Base-by-base conservation (phyloP, 108 stramenopile species). In the Nannochloropsis salina region DNA sequence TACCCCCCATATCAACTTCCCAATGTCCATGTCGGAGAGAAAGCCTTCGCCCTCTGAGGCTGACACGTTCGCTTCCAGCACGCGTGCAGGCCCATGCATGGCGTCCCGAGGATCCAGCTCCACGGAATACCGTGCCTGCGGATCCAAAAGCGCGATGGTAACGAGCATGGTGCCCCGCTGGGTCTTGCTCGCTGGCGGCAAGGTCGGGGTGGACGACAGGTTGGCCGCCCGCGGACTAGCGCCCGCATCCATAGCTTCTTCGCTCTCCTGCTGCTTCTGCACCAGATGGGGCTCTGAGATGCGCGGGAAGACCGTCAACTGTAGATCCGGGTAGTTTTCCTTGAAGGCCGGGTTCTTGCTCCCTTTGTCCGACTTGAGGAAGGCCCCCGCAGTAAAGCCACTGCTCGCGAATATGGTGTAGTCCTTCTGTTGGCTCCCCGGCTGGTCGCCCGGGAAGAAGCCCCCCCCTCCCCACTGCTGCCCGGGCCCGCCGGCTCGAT, bases 261-360 rank as follows among this genome's bases (percentile, higher is more conserved):
- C 21, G 12, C 21, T 15, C 31, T 81, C n/a, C 18, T 81, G 80
- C 80, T 81, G 80, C 21, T 15, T 11, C 40, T 20, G 22, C 22
- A 81, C 40, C 3, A 31, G 18, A 74, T 74, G 61, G n/a, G 61
- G 61, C 61, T 74, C 61, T 74, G 61, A n/a, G 20, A 74, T 8
- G 40, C 84, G 84, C 1, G 89, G 89, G 85, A 89, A 89, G 80
- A 88, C 89, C n/a, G 89, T 89, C 9, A 88, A 21, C 86, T 88
- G 83, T 44, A 89, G 83, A 45, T 89, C 89, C 21, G 89, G 89
- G 8, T 44, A 87, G 18, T 84, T 45, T 9, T 5, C 11, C 40
- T 84, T 82, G 8, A 43, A 44, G 31, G 9, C 80, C 20, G 88
- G 20, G 9, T 86, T 86, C 20, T 87, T 22, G 41, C 81, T 42